Conservation (phyloP, 2,329 filamentous ascomycete genomes). For the Pezicula neosporulosa region DNA sequence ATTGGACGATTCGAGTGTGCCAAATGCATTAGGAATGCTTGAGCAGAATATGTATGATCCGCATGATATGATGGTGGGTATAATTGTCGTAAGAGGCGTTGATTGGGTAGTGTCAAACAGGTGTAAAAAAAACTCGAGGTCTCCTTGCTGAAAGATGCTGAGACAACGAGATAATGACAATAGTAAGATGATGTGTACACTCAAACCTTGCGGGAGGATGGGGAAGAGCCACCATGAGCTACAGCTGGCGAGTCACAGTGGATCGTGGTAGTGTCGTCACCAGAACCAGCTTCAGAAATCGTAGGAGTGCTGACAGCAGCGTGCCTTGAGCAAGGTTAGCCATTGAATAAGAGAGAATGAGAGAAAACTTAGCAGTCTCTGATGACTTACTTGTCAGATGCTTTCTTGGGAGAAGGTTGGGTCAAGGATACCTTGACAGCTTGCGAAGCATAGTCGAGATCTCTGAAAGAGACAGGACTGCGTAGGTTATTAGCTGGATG, state of each 20-base stretch:
- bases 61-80: not conserved
- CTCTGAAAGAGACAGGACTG: constrained; percentile 25
- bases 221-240: constrained; percentile 22
- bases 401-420: constrained; percentile 21
- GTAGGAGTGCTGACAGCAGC: constrained; percentile 19
- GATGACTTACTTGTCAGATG: constrained; percentile 21
- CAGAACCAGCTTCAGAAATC: constrained; percentile 28
- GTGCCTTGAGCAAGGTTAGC: constrained; percentile 12
- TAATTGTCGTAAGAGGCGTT: constrained; percentile 11
- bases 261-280: constrained; percentile 26
- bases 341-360: constrained; percentile 1
- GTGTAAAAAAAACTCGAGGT: not conserved
- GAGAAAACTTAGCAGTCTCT: not conserved
- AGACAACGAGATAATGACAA: not conserved
- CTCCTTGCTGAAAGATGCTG: not conserved
- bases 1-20: constrained; percentile 20
- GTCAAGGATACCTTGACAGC: constrained; percentile 21
- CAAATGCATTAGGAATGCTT: constrained; percentile 22
- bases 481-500: constrained; percentile 9
- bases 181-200: not conserved
- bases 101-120: not conserved
- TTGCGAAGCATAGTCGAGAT: constrained; percentile 21
- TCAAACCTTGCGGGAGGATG: constrained; percentile 26
- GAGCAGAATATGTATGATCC: constrained; percentile 21
- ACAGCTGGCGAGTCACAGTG: constrained; percentile 27